Base-by-base conservation (phyloP, 306 rosid species). In the Rosa multiflora region DNA sequence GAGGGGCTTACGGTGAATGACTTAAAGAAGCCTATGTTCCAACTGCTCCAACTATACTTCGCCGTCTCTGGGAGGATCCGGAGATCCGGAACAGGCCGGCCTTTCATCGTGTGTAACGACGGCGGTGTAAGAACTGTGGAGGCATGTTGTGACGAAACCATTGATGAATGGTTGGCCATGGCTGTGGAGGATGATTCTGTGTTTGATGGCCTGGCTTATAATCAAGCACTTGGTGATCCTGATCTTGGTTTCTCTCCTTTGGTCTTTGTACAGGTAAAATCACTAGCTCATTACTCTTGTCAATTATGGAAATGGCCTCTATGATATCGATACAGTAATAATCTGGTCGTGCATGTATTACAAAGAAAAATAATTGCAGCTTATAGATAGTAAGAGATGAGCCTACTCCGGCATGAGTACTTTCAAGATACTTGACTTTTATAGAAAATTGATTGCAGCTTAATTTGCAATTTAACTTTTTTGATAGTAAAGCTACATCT, bases 201-300 rank as follows among this genome's bases (percentile, higher is more conserved):
- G 6, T 75, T 79, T 6, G 78, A 47, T 17, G 70, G 78, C 6
- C 87, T 92, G 3, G 88, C 83, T 51, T 87, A 83, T 39, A 76
- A 78, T 69, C 91, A 85, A 9, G 86, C 79, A 6, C 88, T 94
- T 66, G 94, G 96, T 63, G 69, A 63, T n/a, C 98, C 97, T 68
- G 94, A 90, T 77, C 85, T 94, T 76, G 85, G 82, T 2, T 89
- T 88, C 81, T 88, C 94, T 40, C 98, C 98, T 79, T 86, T 94
- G 5, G 93, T 88, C 15, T 86, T 88, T 62, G 40, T 94, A 5
- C 94, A 92, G 97, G 94, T 94, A 75, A 35, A 26, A 23, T 61
- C 20, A 35, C 44, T 32, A 29, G 20, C 69, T 32, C 43, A 63
- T 10, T 32, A 35, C 43, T 63, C 67, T 10, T 61, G 39, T 4